Evolutionary conservation across 257 asterid genomes (phyloP).

Genomic region (Nyctanthes arbortristis): DNA sequence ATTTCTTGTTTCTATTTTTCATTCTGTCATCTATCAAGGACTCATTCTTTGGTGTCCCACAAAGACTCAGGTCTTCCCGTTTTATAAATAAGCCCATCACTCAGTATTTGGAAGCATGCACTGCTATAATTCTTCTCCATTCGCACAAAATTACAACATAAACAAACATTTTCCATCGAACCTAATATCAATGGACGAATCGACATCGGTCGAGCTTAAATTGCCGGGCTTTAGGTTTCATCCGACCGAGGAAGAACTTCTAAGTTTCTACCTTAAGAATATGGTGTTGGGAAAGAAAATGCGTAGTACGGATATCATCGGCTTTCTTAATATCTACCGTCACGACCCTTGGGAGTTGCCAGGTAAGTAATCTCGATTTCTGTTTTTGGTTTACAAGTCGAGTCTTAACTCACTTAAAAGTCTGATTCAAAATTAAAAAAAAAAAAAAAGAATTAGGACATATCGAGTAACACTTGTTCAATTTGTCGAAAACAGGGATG

Average conservation of each 20-base stretch:
- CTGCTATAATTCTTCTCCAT: too few relatives aligned
- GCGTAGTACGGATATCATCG: constrained; percentile 51
- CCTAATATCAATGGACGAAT: constrained; percentile 30
- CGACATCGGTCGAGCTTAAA: constrained; percentile 23
- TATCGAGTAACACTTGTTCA: background rate
- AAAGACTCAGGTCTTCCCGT: background rate
- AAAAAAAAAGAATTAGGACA: background rate
- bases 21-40: background rate
- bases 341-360: constrained; percentile 73
- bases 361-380: constrained; percentile 19
- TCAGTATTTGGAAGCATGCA: background rate
- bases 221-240: constrained; percentile 84
- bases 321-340: constrained; percentile 60
- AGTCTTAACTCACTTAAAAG: background rate
- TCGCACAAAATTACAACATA: background rate
- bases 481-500: constrained; percentile 38
- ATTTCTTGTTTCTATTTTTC: background rate
- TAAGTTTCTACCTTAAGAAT: constrained; percentile 59
- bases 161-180: background rate
- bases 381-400: background rate
- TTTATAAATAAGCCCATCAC: background rate
- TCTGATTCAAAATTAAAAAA: background rate
- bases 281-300: constrained; percentile 40
- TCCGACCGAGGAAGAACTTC: constrained; percentile 78
- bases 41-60: background rate